phyloP scores from a whole-genome alignment of 108 stramenopile genomes.

The Skeletonema menzelii region DNA sequence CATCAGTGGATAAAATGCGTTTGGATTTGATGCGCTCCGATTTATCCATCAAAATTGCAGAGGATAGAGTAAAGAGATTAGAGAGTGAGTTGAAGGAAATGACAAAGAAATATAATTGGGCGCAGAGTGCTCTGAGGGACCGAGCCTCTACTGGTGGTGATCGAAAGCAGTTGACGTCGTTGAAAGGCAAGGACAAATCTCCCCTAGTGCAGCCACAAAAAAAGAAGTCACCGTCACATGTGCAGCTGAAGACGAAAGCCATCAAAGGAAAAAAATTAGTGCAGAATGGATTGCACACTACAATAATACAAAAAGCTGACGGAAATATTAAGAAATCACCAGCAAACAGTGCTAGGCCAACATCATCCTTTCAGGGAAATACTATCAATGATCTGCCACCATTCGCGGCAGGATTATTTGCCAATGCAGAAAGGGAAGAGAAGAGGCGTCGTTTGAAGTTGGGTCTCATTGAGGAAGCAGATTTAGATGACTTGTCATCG shows the following conservation, averaged over 20 bases:
- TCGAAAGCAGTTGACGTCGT: not conserved
- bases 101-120: slow-evolving; percentile 14
- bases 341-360: not conserved
- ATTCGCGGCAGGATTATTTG: slow-evolving; percentile 34
- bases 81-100: slow-evolving; percentile 23
- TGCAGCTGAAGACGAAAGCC: not conserved
- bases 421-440: slow-evolving; percentile 36
- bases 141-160: not conserved
- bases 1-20: slow-evolving; percentile 7
- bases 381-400: slow-evolving; percentile 27
- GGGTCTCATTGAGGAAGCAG: slow-evolving; percentile 9
- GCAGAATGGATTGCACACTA: not conserved
- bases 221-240: not conserved
- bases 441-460: slow-evolving; percentile 3
- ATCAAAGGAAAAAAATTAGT: not conserved
- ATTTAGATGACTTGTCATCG: slow-evolving; percentile 4
- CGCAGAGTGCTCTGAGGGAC: slow-evolving; percentile 5
- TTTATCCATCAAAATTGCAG: slow-evolving; percentile 11
- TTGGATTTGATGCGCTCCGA: slow-evolving; percentile 24
- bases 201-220: not conserved
- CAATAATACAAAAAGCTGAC: not conserved
- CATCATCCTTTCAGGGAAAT: slow-evolving; percentile 13
- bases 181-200: not conserved
- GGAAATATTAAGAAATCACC: not conserved
- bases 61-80: slow-evolving; percentile 9